A percentile compares a stretch with the other conserved stretches of the same genome.
These are phyloP conservation scores for Picochlorum sp. DNA, from an alignment of 139 green algal species.

Conservation along the genomic window DNA sequence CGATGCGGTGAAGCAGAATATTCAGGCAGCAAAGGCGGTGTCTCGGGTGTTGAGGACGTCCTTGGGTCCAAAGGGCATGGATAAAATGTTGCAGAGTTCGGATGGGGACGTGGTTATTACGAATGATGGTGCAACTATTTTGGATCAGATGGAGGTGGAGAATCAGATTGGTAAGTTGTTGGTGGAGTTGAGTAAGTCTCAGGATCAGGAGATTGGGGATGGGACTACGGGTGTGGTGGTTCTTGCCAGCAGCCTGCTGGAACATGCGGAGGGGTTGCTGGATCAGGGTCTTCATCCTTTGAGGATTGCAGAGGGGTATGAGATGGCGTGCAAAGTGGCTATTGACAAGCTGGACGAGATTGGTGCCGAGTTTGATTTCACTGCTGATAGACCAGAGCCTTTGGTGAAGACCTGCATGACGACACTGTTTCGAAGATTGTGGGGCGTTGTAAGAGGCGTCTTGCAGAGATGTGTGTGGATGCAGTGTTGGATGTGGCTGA, in stretches of 20 bases:
- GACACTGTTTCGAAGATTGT: conserved; percentile 99
- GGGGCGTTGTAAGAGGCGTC: conserved; percentile 82
- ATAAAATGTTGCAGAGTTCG: conserved; percentile 97
- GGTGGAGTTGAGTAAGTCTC: conserved; percentile 88
- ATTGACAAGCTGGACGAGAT: conserved; percentile 61
- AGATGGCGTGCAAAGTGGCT: conserved; percentile 92
- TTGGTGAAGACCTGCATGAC: conserved; percentile 98
- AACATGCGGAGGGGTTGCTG: conserved; percentile 89
- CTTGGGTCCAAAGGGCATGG: conserved; percentile 94
- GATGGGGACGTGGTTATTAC: conserved; percentile 98
- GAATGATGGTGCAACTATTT: conserved; percentile 97
- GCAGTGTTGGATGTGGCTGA: conserved; percentile 95
- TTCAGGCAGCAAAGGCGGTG: conserved; percentile 89
- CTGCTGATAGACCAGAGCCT: conserved; percentile 72
- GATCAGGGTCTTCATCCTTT: conserved; percentile 97
- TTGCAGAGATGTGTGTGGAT: conserved; percentile 97
- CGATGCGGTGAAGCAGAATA: conserved; percentile 94
- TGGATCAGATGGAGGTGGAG: conserved; percentile 99
- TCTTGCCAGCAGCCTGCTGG: conserved; percentile 49
- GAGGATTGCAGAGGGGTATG: conserved; percentile 94
- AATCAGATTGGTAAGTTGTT: conserved; percentile 99
- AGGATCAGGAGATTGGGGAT: conserved; percentile 71
- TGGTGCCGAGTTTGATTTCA: conserved; percentile 70
- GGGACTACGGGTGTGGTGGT: conserved; percentile 96
- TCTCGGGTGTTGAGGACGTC: conserved; percentile 73